Evolutionary conservation across 768 basidiomycete genomes (phyloP), one percentile per base, ranked within the genome.

Genomic region (Phanerodontia chrysosporium): DNA sequence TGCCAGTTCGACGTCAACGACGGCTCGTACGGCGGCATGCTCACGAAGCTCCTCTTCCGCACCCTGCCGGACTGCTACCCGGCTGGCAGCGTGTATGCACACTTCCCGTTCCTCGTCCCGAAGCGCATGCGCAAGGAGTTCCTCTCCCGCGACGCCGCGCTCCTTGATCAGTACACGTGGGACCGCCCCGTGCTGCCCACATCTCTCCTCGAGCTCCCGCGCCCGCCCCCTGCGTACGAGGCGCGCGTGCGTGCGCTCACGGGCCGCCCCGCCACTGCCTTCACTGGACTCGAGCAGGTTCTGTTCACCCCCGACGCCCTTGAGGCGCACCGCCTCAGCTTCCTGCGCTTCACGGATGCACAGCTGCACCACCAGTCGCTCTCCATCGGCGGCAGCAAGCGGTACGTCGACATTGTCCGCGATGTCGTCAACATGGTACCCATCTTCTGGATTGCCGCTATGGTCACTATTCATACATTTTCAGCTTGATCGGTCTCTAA

Each of bases 51-150:
- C 27, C 79, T 94, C 55, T 87, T 88, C 78, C 79, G 82, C 49
- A 83, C 83, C 21, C 75, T 94, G 29, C 90, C 90, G 0, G 73
- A 84, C 22, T 77, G 87, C 61, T 94, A 88, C 70, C 81, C 83
- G 12, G 73, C 77, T 24, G 78, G 81, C 16, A 87, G 85, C 12
- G 78, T 79, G 2, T 90, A 90, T 65, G 89, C 83, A 1, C 85
- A 88, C 67, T 94, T 94, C 80, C 91, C 92, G 10, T 88, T 95
- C 79, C 67, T 88, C 66, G 82, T 81, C 3, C 90, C 91, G 30
- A 66, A 67, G 18, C 72, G 62, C 58, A 80, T 85, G 77, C 68
- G 78, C 62, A 62, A 70, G 2, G 66, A 69, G 49, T 65, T 88
- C 59, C 58, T 58, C 46, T 67, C 75, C 49, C 68, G 69, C 51